Evolutionary conservation across 192 early-diverging fungal genomes (phyloP).

Genomic region (Kappamyces sp.): DNA sequence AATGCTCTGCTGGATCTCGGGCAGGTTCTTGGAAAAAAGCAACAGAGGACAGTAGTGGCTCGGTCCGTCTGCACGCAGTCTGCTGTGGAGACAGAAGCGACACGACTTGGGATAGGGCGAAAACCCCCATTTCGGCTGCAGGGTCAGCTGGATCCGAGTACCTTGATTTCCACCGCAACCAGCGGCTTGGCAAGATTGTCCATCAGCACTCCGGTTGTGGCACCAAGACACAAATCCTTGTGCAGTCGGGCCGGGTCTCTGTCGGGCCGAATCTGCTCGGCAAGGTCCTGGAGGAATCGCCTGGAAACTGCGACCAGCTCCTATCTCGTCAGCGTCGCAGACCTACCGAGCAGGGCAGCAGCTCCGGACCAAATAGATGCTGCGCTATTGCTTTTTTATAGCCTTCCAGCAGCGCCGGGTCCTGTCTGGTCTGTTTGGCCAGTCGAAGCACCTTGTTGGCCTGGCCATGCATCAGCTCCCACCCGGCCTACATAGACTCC

Average conservation of each 20-base stretch:
- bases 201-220: not conserved
- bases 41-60: constrained; percentile 2
- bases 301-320: too few species aligned
- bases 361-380: too few species aligned
- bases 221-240: not conserved
- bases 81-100: constrained; percentile 4
- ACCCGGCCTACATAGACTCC: too few species aligned
- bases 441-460: constrained; percentile 5
- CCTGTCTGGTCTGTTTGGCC: not conserved
- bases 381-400: too few species aligned
- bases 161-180: too few species aligned
- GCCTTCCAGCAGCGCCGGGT: too few species aligned
- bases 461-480: too few species aligned
- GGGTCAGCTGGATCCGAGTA: not conserved
- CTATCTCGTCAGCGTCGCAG: too few species aligned
- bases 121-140: constrained; percentile 16
- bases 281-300: not conserved
- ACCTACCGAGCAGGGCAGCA: too few species aligned
- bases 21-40: constrained; percentile 3
- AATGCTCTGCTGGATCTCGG: not conserved
- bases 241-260: not conserved
- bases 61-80: not conserved
- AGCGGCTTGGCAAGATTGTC: not conserved
- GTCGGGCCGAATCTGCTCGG: not conserved
- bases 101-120: not conserved